A percentile compares a stretch with the other conserved stretches of the same genome.
phyloP scores from a whole-genome alignment of 345 rosid species.

The Pugionium cornutum region DNA sequence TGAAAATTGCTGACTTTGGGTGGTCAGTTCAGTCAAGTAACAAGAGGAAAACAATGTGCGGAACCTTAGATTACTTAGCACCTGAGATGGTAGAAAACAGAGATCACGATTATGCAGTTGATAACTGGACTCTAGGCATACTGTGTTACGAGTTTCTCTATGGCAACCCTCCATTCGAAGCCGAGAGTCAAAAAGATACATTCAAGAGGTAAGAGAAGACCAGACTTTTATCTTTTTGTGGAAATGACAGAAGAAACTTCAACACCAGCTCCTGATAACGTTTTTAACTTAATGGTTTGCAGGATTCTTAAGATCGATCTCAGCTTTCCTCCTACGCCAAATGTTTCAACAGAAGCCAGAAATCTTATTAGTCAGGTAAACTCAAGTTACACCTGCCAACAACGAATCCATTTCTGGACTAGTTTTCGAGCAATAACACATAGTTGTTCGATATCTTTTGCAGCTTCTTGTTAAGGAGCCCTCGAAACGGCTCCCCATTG shows the following conservation, averaged over 20 bases:
- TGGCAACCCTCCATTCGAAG: slow-evolving; percentile 90
- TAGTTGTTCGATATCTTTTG: slow-evolving; percentile 28
- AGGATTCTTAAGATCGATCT: slow-evolving; percentile 82
- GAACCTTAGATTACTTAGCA: slow-evolving; percentile 91
- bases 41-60: slow-evolving; percentile 96
- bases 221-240: background rate
- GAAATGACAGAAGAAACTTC: background rate
- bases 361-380: slow-evolving; percentile 65
- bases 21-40: slow-evolving; percentile 94
- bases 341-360: slow-evolving; percentile 69
- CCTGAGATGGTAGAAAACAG: slow-evolving; percentile 95
- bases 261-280: slow-evolving; percentile 4
- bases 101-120: slow-evolving; percentile 89
- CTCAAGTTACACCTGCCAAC: background rate
- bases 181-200: slow-evolving; percentile 78
- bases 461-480: slow-evolving; percentile 94
- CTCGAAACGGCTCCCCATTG: slow-evolving; percentile 71
- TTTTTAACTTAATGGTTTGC: slow-evolving; percentile 30
- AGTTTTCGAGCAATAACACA: slow-evolving; percentile 5
- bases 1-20: slow-evolving; percentile 95
- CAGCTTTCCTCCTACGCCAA: slow-evolving; percentile 66
- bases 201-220: slow-evolving; percentile 61
- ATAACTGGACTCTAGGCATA: slow-evolving; percentile 93
- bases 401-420: slow-evolving; percentile 23
- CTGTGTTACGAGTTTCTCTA: slow-evolving; percentile 95